A percentile compares a stretch with the other conserved stretches of the same genome.
phyloP scores from a whole-genome alignment of 1,284 basidiomycete genomes.

The Ustilago trichophora region DNA sequence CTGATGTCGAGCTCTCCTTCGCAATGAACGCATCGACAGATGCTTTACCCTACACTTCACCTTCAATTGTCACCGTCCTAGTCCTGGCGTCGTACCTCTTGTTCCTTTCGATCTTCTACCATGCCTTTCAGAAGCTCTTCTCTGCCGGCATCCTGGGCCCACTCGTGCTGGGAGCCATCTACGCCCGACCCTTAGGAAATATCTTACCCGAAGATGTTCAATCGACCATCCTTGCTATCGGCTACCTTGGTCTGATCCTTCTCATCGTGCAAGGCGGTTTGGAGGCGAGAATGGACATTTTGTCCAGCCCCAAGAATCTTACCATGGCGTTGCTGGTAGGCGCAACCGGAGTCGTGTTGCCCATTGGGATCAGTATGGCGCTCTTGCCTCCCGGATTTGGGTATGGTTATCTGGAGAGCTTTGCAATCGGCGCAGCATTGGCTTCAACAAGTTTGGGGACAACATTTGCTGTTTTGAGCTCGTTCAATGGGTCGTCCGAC shows the following conservation, averaged over 20 bases:
- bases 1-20: too few species aligned
- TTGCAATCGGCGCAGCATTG: conserved; percentile 71
- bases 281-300: conserved; percentile 33
- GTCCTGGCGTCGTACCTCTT: conserved; percentile 63
- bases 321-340: conserved; percentile 69
- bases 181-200: conserved; percentile 69
- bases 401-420: conserved; percentile 69
- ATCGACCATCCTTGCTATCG: conserved; percentile 69
- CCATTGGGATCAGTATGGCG: conserved; percentile 69
- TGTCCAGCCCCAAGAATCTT: conserved; percentile 67
- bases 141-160: conserved; percentile 68
- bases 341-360: conserved; percentile 69
- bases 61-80: conserved; percentile 20
- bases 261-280: conserved; percentile 71
- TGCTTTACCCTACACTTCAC: conserved; percentile 17
- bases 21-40: neutral
- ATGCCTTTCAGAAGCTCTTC: conserved; percentile 57
- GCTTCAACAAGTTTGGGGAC: conserved; percentile 72
- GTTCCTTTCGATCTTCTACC: conserved; percentile 55
- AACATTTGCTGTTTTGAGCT: conserved; percentile 70
- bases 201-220: conserved; percentile 69
- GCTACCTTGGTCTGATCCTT: conserved; percentile 72
- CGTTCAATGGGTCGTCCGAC: conserved; percentile 4
- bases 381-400: conserved; percentile 64
- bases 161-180: conserved; percentile 70